Evolutionary conservation across 306 rosid genomes (phyloP), one percentile per base, ranked within the genome.

Genomic region (Quercus dentata): DNA sequence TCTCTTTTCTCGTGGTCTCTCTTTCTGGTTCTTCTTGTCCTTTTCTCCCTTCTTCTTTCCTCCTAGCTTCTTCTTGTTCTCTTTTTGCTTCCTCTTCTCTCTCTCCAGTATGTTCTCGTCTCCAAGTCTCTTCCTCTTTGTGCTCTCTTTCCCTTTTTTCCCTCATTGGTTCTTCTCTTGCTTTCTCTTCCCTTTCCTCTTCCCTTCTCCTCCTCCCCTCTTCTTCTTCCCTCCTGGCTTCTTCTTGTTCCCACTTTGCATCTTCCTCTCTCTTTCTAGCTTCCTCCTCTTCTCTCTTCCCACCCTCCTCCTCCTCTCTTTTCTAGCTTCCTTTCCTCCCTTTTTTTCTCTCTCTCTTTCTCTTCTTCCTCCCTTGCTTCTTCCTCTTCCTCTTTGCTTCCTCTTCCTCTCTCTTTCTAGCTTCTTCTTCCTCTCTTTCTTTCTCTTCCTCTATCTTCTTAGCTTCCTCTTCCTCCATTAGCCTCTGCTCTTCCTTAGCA

Each of bases 401-500:
- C 27, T 64, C 75, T 23, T 57, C 69, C 41, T 58, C 55, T 30
- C 5, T 51, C 15, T 7, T 56, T 1, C 21, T 73, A 18, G 72
- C 83, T 5, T 78, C 87, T 3, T 76, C 76, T 31, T 69, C 64
- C 44, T 27, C 52, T 59, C 20, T 55, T 15, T 8, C 49, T 74
- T 4, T 58, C 35, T 83, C 85, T 25, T 82, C 83, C 69, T 84
- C 74, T 35, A 57, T 76, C 30, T 83, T 63, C 82, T 20, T 76
- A 76, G 83, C 86, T 0, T 33, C 27, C 28, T 90, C 94, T 61
- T 91, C 91, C 78, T 68, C 44, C 96, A 90, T 90, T 1, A 77
- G 56, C 83, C 74, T 87, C 58, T 84, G 88, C 85, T 91, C 97
- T 71, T 95, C 97, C 84, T 91, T 98, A 0, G 98, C 98, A 27